Evolutionary conservation across 1,139 yeast species (phyloP).

Genomic region (Geotrichum europaeum): DNA sequence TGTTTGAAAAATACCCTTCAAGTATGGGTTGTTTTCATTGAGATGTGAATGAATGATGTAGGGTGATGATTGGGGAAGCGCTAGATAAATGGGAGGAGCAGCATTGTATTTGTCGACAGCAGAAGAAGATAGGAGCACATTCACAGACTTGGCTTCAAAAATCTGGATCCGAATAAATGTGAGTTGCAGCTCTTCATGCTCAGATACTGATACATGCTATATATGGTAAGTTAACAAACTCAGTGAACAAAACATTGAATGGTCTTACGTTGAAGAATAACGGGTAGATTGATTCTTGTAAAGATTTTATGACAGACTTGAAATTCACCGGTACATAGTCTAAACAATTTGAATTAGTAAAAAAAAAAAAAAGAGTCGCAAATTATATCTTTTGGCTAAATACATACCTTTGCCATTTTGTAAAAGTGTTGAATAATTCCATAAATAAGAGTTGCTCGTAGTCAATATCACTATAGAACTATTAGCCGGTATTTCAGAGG

Average conservation of each 20-base stretch:
- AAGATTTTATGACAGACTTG: conserved; percentile 41
- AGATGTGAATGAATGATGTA: conserved; percentile 48
- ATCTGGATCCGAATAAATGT: conserved; percentile 60
- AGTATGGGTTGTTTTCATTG: conserved; percentile 35
- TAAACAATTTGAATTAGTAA: conserved; percentile 24
- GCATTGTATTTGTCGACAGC: conserved; percentile 46
- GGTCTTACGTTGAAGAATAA: conserved; percentile 15
- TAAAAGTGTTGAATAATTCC: conserved; percentile 51
- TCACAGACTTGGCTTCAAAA: conserved; percentile 43
- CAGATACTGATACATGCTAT: conserved; percentile 7
- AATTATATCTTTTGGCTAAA: neutral
- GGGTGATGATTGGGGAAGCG: conserved; percentile 63
- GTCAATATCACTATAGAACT: conserved; percentile 43
- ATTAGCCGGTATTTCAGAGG: neutral
- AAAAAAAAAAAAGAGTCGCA: neutral
- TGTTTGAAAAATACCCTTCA: conserved; percentile 53
- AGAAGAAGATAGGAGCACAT: conserved; percentile 14
- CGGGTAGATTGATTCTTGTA: conserved; percentile 43
- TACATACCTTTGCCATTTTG: conserved; percentile 9
- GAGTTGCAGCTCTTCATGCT: conserved; percentile 33
- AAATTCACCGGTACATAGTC: conserved; percentile 38
- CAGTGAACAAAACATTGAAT: conserved; percentile 25
- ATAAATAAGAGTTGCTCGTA: conserved; percentile 45
- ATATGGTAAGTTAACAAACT: conserved; percentile 39
- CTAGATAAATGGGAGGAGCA: conserved; percentile 48